A percentile compares a stretch with the other conserved stretches of the same genome.
Evolutionary conservation across 2,329 filamentous ascomycete species (phyloP).

Genomic region (Sclerotinia minor): DNA sequence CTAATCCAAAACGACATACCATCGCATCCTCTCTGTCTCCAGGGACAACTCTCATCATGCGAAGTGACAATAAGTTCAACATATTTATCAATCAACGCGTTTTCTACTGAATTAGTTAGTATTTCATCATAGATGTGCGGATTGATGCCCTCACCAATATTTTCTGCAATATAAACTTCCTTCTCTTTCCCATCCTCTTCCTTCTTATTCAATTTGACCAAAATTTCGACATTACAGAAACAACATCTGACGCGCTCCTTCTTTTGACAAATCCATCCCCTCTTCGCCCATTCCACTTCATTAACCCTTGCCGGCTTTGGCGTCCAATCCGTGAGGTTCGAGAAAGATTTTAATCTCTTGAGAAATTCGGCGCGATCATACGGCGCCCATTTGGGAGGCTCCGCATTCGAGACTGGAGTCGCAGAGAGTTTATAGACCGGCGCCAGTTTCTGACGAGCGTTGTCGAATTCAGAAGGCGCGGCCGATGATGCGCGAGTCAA

Average conservation of each 20-base stretch:
- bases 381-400: conserved; percentile 74
- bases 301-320: conserved; percentile 83
- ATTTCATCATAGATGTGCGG: conserved; percentile 28
- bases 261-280: conserved; percentile 84
- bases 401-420: conserved; percentile 25
- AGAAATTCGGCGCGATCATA: conserved; percentile 83
- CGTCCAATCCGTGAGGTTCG: conserved; percentile 90
- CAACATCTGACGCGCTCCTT: conserved; percentile 83
- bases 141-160: conserved; percentile 52
- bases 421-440: conserved; percentile 29
- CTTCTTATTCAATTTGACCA: conserved; percentile 72
- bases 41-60: conserved; percentile 80
- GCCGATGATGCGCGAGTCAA: conserved; percentile 25
- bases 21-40: conserved; percentile 86
- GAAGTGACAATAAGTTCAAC: conserved; percentile 68
- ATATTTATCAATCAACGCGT: conserved; percentile 76
- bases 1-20: conserved; percentile 51
- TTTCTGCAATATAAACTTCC: conserved; percentile 55
- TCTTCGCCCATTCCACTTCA: conserved; percentile 92
- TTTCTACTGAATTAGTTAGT: conserved; percentile 45
- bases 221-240: conserved; percentile 79
- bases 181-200: conserved; percentile 58
- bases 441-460: conserved; percentile 36
- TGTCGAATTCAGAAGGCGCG: conserved; percentile 4
- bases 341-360: conserved; percentile 79